Base-by-base conservation (phyloP, 352 stramenopile genomes). In the Stramenopiles sp. region DNA sequence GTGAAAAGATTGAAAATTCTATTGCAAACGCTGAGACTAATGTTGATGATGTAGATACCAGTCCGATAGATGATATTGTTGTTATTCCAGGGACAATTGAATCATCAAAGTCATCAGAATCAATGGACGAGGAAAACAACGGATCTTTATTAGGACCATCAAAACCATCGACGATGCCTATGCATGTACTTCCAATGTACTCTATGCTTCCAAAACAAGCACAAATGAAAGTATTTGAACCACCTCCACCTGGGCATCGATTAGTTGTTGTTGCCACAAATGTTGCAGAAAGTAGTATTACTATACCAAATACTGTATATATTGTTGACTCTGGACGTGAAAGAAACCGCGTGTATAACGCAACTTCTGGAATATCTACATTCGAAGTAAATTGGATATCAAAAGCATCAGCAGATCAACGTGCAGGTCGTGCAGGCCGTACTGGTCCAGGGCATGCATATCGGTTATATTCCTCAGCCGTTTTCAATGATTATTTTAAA, bases 191-290 rank as follows among this genome's bases (percentile, higher is more conserved):
- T 7, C 79, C 81, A 6, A 58, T 96, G 2, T 94, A 94, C 58
- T 91, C 79, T 18, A 58, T 93, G 43, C 62, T 98, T 3, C 67
- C 80, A 5, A 65, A 74, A n/a, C 67, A 91, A 40, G 70, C 93
- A 41, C 80, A 95, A 56, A 72, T 83, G 49, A 68, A 61, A 44
- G 60, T 80, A 3, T 77, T 77, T 53, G 57, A 78, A 10, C 44
- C 75, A 1, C 61, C 74, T 1, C 71, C 76, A 1, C 62, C 80
- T 22, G 63, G 64, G 38, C 57, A 78, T 36, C 65, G 81, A 1
- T 53, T 93, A 17, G 67, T 96, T 26, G 77, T 98, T 2, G 61
- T 95, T 12, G 71, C 81, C 7, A 98, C 83, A 10, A 96, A 96
- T 50, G 83, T 98, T 28, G 80, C 83, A 0, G 84, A 96, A 57